phyloP scores from a whole-genome alignment of 164 flowering plant species.

The Sextonia rubra region DNA sequence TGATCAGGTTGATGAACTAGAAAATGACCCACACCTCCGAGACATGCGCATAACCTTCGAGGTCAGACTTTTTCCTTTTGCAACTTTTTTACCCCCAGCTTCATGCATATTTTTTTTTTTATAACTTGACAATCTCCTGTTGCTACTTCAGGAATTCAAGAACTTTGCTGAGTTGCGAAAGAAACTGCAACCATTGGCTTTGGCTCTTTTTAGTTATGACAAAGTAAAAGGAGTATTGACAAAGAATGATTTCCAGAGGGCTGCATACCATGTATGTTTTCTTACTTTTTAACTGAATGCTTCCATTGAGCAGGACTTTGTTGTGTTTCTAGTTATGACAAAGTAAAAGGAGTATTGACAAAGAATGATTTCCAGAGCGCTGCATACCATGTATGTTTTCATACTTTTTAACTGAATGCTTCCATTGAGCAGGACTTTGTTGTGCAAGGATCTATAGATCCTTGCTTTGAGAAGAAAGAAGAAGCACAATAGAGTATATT shows the following conservation, averaged over 20 bases:
- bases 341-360: constrained; percentile 64
- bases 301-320: no score
- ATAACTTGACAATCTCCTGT: not conserved
- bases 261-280: constrained; percentile 63
- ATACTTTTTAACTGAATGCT: not conserved
- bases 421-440: no score
- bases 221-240: constrained; percentile 66
- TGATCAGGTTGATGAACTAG: constrained; percentile 58
- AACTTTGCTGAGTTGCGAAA: constrained; percentile 70
- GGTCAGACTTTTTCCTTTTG: constrained; percentile 5
- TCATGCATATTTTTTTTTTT: not conserved
- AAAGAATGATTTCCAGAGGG: constrained; percentile 74
- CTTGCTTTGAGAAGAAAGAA: no score
- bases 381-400: constrained; percentile 55
- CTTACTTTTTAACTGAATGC: not conserved
- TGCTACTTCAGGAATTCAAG: constrained; percentile 51
- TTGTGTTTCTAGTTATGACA: constrained; percentile 78
- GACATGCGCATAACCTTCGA: constrained; percentile 55
- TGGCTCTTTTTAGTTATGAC: constrained; percentile 82
- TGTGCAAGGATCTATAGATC: no score
- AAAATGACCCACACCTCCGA: constrained; percentile 39
- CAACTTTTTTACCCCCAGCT: not conserved
- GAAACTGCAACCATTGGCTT: constrained; percentile 54
- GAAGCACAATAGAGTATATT: no score
- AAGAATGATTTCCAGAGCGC: constrained; percentile 81